Base-by-base conservation (phyloP, 495 filamentous ascomycete genomes). In the Ramalina peruviana region DNA sequence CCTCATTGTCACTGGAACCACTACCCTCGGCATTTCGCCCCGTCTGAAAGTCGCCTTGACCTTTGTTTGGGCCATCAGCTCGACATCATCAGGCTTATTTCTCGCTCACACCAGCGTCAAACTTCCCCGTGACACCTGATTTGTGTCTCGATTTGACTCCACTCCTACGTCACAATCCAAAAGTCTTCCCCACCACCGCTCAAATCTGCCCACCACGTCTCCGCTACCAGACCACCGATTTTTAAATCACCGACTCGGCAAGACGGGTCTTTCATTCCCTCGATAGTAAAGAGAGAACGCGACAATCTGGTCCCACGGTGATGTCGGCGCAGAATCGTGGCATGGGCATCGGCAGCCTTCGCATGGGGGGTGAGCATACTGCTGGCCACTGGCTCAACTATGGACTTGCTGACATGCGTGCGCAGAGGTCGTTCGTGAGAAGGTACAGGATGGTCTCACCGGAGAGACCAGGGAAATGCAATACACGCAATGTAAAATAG, bases 401-500 rank as follows among this genome's bases (percentile, higher is more conserved):
- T 19, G 16, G 36, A 53, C 50, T 49, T 54, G 59, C 52, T 66
- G 60, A 69, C 48, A 1, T 42, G 30, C 4, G 12, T 48, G 51
- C 53, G 46, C 66, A 98, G 92, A 98, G 74, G 86, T 97, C 49
- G 88, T 98, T 60, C 86, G 89, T 59, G 92, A 98, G 70, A 97
- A 94, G 72, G 92, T 98, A 54, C 92, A 98, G 70, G 92, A 98
- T 78, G 92, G 92, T 60, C 71, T 93, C 58, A 97, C 92, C 1
- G 92, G 92, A 45, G 93, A 98, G 62, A 88, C 86, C 52, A 84
- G 83, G 65, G 92, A 98, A 60, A 83, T 98, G 69, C 86, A 92
- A 63, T 98, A 98, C 61, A 97, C 92, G 40, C 92, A 98, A 65
- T 98, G 92, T 72, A 98, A 98, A 72, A 97, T 98, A 55, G 92